phyloP scores from a whole-genome alignment of 2,329 filamentous ascomycete species.

The Xylaria sp. region DNA sequence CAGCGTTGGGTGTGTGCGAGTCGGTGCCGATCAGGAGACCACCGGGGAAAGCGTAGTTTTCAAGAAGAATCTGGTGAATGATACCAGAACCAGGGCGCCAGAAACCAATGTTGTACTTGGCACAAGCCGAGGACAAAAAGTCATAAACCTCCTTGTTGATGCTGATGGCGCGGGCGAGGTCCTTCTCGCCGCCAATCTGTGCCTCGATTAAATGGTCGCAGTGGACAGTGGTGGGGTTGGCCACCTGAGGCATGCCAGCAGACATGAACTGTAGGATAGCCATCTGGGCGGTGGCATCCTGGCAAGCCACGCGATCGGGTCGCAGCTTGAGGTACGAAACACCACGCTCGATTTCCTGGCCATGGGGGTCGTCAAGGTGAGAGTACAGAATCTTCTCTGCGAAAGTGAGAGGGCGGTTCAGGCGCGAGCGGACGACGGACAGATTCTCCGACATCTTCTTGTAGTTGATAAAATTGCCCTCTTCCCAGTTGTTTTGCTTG shows the following conservation, averaged over 20 bases:
- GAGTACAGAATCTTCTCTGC: conserved; percentile 99
- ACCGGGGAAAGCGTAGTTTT: conserved; percentile 99
- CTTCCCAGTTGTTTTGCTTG: conserved; percentile 96
- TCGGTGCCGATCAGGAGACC: conserved; percentile 97
- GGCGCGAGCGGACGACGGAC: conserved; percentile 83
- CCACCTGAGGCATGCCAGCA: conserved; percentile 93
- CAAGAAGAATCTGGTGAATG: conserved; percentile 97
- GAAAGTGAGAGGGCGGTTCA: conserved; percentile 93
- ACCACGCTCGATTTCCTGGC: conserved; percentile 95
- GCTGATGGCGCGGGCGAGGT: conserved; percentile 87
- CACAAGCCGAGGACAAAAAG: conserved; percentile 92
- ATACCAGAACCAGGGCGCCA: conserved; percentile 99
- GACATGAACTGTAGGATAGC: conserved; percentile 99
- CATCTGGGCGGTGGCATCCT: conserved; percentile 99
- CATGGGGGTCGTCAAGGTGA: conserved; percentile 95
- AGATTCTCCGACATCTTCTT: conserved; percentile 99
- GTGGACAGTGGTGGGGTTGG: conserved; percentile 95
- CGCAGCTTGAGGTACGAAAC: conserved; percentile 96
- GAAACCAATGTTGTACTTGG: conserved; percentile 99
- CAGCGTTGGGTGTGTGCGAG: conserved; percentile 96
- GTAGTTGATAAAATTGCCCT: conserved; percentile 98
- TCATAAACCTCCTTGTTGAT: conserved; percentile 99
- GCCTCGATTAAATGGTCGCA: conserved; percentile 99
- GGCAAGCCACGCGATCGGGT: conserved; percentile 97
- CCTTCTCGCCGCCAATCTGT: conserved; percentile 90